Evolutionary conservation across 768 basidiomycete species (phyloP), one percentile per base, ranked within the genome.

Genomic region (Trametes cingulata): DNA sequence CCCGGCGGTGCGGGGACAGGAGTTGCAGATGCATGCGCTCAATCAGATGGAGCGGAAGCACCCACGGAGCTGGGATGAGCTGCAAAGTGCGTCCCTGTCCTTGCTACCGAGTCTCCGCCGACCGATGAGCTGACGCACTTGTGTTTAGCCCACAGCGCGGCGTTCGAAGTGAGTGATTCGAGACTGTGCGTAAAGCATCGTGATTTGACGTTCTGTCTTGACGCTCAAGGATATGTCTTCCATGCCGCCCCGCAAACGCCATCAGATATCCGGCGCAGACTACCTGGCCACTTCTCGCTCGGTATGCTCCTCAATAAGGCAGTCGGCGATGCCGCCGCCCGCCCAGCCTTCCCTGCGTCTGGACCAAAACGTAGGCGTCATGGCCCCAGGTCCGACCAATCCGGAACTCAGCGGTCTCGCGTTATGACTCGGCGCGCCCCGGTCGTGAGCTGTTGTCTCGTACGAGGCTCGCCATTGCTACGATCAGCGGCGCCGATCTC

Each of bases 171-270:
- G 66, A 63, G 60, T 49, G 51, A 63, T 49, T 65, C 56, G 39
- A 56, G 58, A 53, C 53, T 58, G 54, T 63, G 56, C 59, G 56
- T 61, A 65, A 17, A 40, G 50, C 27, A 52, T 56, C 52, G 47
- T 43, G 58, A 37, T 58, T 45, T 60, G 45, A 51, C 54, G 36
- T 45, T 25, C 41, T 12, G 37, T 48, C 52, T 24, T 63, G 48
- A 52, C 50, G 52, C 66, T 63, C 56, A 58, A 71, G 66, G 69
- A 71, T 50, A 53, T 66, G 55, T 60, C 66, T 60, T 47, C 64
- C 37, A 56, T 70, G 37, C 69, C 67, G 19, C 67, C 67, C 12
- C 62, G 65, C 22, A 71, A 71, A 64, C 69, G 68, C 54, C 67
- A 66, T 27, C 68, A 69, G 59, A 52, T 68, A 49, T 62, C 65